Base-by-base conservation (phyloP, 2,329 filamentous ascomycete genomes). In the Hypoxylon sp. region DNA sequence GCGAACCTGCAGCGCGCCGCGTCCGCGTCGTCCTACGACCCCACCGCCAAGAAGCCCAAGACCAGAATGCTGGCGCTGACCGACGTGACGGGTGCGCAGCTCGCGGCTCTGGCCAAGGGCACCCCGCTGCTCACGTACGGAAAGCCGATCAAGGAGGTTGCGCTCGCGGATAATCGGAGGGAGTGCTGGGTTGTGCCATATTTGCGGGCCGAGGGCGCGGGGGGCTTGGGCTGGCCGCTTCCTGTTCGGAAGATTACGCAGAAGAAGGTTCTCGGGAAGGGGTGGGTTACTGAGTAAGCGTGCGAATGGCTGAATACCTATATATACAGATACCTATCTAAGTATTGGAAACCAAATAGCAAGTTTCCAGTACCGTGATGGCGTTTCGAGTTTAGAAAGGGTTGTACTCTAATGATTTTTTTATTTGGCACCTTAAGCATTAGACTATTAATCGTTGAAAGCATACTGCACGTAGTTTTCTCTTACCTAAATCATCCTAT, bases 31-130 rank as follows among this genome's bases (percentile, higher is more conserved):
- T 67, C 72, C 15, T 17, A 17, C 1, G 51, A 51, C 27, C 30
- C 47, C 7, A n/a, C 44, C 6, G 78, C 79, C 17, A 87, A 85
- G 63, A 74, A 71, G 34, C 79, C 86, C 12, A 91, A 89, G 72
- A 91, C 91, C 20, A 78, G 94, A 31, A 95, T 99, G 89, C 89
- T 93, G 67, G 83, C 93, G 3, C 79, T 99, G 13, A 93, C 91
- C 2, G 84, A 92, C 19, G 77, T 96, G 5, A 89, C 85, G 11
- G 88, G 84, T 1, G 80, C 82, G 2, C 89, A 95, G 68, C 79
- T 99, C 4, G 83, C 89, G 3, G 84, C 83, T 1, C 77, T 97
- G 45, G 90, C 91, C 4, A 88, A 91, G 67, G 90, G 89, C 0
- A 97, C 94, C 8, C 90, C 91, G 37, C 75, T 99, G 44, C 71